Evolutionary conservation across 805 yeast species (phyloP).

Genomic region (Ogataea populi-albae): DNA sequence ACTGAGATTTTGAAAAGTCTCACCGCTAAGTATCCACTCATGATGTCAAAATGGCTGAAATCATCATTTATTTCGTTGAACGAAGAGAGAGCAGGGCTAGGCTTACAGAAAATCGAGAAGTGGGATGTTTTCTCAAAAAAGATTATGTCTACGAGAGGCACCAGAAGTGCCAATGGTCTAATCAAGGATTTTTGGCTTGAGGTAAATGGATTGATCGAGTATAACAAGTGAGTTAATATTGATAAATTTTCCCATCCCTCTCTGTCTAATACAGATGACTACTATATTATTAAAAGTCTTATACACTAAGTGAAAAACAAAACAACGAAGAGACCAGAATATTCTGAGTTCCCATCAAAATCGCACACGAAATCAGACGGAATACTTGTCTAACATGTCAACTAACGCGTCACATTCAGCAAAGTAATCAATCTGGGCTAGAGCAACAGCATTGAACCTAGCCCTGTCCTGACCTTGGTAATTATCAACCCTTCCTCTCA

Average conservation of each 20-base stretch:
- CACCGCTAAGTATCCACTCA: slow-evolving; percentile 34
- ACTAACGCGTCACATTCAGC: slow-evolving; percentile 61
- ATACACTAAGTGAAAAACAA: slow-evolving; percentile 1
- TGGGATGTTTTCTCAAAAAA: slow-evolving; percentile 51
- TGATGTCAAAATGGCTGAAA: slow-evolving; percentile 48
- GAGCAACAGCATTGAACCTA: slow-evolving; percentile 63
- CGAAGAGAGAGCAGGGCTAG: slow-evolving; percentile 20
- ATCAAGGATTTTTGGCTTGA: slow-evolving; percentile 65
- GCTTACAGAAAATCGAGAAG: slow-evolving; percentile 26
- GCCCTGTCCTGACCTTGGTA: slow-evolving; percentile 77
- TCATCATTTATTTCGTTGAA: slow-evolving; percentile 30
- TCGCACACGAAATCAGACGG: slow-evolving; percentile 17
- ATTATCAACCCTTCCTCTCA: slow-evolving; percentile 79
- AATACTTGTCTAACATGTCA: slow-evolving; percentile 39
- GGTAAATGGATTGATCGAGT: slow-evolving; percentile 53
- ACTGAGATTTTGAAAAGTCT: slow-evolving; percentile 49
- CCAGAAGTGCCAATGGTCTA: slow-evolving; percentile 53
- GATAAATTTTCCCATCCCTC: no score
- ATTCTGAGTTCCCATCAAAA: background rate
- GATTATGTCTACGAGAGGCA: slow-evolving; percentile 62
- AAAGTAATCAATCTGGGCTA: slow-evolving; percentile 51
- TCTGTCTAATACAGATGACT: no score
- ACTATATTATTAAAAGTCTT: background rate
- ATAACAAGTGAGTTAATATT: slow-evolving; percentile 10
- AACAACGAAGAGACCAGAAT: slow-evolving; percentile 2